phyloP scores from a whole-genome alignment of 192 early-diverging fungal genomes.

The Linnemannia exigua region DNA sequence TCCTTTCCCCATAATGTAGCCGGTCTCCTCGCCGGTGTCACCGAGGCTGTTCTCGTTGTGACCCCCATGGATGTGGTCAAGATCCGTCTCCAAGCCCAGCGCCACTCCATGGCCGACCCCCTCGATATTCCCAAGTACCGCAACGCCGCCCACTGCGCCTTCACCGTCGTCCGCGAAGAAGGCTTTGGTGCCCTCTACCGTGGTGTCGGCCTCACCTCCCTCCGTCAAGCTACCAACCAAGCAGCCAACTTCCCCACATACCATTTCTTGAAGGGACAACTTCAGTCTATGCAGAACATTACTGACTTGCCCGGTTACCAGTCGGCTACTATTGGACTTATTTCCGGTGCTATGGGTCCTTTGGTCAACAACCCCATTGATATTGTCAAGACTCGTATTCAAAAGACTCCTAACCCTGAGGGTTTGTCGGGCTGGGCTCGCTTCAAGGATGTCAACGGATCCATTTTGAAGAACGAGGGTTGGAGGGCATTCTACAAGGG shows the following conservation, averaged over 20 bases:
- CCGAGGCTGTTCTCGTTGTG: slow-evolving; percentile 94
- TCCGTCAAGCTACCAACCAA: slow-evolving; percentile 98
- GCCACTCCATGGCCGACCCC: slow-evolving; percentile 96
- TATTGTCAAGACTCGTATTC: slow-evolving; percentile 99
- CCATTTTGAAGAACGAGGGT: slow-evolving; percentile 93
- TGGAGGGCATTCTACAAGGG: slow-evolving; percentile 96
- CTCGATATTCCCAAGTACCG: slow-evolving; percentile 97
- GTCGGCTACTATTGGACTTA: slow-evolving; percentile 87
- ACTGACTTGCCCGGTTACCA: slow-evolving; percentile 91
- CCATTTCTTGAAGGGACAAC: slow-evolving; percentile 89
- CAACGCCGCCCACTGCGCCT: slow-evolving; percentile 92
- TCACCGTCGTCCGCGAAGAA: slow-evolving; percentile 93
- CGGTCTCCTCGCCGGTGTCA: slow-evolving; percentile 92
- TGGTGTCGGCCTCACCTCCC: slow-evolving; percentile 93
- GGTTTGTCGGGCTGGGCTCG: slow-evolving; percentile 82
- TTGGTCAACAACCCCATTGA: slow-evolving; percentile 98
- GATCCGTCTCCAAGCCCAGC: slow-evolving; percentile 97
- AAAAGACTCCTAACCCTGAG: slow-evolving; percentile 82
- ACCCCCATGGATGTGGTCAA: slow-evolving; percentile 99
- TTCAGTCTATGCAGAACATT: slow-evolving; percentile 74
- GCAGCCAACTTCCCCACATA: slow-evolving; percentile 99
- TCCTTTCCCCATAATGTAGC: slow-evolving; percentile 61
- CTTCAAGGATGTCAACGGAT: slow-evolving; percentile 80
- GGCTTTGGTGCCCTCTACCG: slow-evolving; percentile 91
- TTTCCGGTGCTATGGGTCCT: slow-evolving; percentile 92